These are phyloP conservation scores for Phytophthora idaei DNA, from an alignment of 352 stramenopile species.

Conservation along the genomic window DNA sequence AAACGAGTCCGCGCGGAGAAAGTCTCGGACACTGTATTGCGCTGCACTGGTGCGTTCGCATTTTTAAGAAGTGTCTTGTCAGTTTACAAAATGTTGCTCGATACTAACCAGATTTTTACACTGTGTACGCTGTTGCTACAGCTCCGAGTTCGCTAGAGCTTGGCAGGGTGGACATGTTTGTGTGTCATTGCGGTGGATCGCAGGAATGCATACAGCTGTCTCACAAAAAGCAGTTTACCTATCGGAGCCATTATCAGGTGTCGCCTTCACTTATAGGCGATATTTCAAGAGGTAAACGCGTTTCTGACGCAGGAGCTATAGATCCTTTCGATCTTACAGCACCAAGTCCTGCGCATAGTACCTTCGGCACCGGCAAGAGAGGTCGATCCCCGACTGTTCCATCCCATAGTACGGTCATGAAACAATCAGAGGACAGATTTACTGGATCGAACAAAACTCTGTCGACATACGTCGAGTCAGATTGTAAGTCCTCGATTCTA, in stretches of 20 bases:
- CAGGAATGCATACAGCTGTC: slow-evolving; percentile 55
- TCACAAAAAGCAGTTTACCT: slow-evolving; percentile 57
- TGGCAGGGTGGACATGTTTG: slow-evolving; percentile 65
- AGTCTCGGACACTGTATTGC: slow-evolving; percentile 74
- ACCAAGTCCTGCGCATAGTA: slow-evolving; percentile 4
- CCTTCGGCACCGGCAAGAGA: slow-evolving; percentile 48
- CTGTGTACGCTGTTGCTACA: slow-evolving; percentile 22
- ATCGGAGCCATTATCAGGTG: slow-evolving; percentile 50
- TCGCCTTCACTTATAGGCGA: slow-evolving; percentile 37
- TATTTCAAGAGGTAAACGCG: slow-evolving; percentile 19
- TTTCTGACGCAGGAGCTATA: slow-evolving; percentile 8
- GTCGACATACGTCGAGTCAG: slow-evolving; percentile 73
- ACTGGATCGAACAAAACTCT: slow-evolving; percentile 43
- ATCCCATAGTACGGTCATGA: slow-evolving; percentile 15
- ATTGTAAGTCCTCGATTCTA: slow-evolving; percentile 44
- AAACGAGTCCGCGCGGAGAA: slow-evolving; percentile 56
- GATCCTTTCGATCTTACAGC: slow-evolving; percentile 23
- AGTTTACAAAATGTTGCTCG: neutral
- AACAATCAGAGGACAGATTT: slow-evolving; percentile 25
- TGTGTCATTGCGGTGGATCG: slow-evolving; percentile 44
- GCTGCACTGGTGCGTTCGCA: slow-evolving; percentile 65
- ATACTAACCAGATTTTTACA: neutral
- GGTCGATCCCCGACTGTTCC: slow-evolving; percentile 46
- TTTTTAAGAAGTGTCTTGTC: neutral
- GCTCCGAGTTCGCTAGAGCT: slow-evolving; percentile 47